Base-by-base conservation (phyloP, 2,329 filamentous ascomycete genomes). In the Sarocladium brachiariae region DNA sequence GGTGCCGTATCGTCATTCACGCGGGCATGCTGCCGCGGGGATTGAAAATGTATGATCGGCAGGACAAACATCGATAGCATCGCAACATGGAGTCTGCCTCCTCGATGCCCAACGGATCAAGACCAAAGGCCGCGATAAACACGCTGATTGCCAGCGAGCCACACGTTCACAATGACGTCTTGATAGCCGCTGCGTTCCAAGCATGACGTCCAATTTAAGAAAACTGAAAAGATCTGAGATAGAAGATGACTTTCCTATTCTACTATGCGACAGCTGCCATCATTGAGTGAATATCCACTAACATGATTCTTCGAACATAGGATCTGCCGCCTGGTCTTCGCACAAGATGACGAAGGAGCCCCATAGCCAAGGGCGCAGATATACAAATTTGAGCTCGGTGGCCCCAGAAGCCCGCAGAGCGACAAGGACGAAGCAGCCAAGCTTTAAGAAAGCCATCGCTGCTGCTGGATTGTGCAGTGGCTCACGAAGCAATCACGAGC, bases 221-320 rank as follows among this genome's bases (percentile, higher is more conserved):
- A 63, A 79, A 86, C 81, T 86, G 81, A 86, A 86, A 87, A 87
- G 83, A 87, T 77, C 84, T 87, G 84, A 87, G 21, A 30, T 27
- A 18, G 43, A 47, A 14, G 43, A 47, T 47, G 18, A 21, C 13
- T 16, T 7, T 39, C 13, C 16, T 21, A 39, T 39, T 39, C 35
- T 39, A 21, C 35, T 19, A 39, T 8, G 21, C 19, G 3, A 39
- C 11, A 9, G 6, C 13, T 8, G 4, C 7, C 18, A 3, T 19
- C 6, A 6, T 19, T 19, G 7, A 21, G 16, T 7, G 6, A 21
- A 8, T 16, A 35, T 21, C 35, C 9, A 18, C 35, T 39, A 39
- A 39, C 13, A 8, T 35, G 33, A 8, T 35, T 11, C 8, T 14
- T 10, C 16, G n/a, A 11, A 8, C 35, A 16, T 39, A 39, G 35